A percentile compares a stretch with the other conserved stretches of the same genome.
phyloP scores from a whole-genome alignment of 1,284 basidiomycete genomes.

The Cryptococcus sp. region DNA sequence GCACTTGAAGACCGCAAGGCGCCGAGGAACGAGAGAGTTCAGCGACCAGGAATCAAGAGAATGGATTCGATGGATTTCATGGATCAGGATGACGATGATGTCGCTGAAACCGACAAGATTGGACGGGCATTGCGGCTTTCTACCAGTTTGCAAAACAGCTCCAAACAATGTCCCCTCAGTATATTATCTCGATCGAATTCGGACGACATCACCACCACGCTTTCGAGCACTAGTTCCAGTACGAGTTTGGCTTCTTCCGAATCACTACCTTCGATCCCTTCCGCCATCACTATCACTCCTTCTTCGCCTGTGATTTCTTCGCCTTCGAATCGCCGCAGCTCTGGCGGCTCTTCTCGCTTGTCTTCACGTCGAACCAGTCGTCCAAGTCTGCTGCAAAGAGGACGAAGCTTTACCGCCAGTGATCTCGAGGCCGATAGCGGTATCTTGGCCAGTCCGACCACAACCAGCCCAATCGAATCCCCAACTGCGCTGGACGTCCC shows the following conservation, averaged over 20 bases:
- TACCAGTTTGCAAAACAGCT: constrained; percentile 35
- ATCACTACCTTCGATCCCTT: not conserved
- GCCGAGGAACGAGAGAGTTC: constrained; percentile 22
- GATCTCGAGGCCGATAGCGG: constrained; percentile 31
- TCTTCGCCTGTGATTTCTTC: constrained; percentile 21
- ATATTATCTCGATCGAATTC: not conserved
- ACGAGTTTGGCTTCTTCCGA: not conserved
- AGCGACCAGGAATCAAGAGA: constrained; percentile 30
- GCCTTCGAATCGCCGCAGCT: constrained; percentile 14
- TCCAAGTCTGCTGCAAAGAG: constrained; percentile 38
- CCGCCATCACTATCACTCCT: constrained; percentile 21
- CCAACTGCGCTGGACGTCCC: no score
- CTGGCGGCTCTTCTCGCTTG: constrained; percentile 3
- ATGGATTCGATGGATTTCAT: constrained; percentile 41
- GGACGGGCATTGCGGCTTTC: constrained; percentile 20
- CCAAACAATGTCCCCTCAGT: constrained; percentile 16
- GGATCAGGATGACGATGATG: constrained; percentile 25
- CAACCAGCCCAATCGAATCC: no score
- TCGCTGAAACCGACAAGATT: constrained; percentile 7
- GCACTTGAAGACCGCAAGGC: constrained; percentile 23
- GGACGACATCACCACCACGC: not conserved
- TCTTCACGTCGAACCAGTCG: constrained; percentile 13
- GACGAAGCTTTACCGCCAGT: constrained; percentile 44
- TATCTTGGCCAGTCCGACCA: not conserved
- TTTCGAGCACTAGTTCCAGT: not conserved